Percentiles rank a stretch among this genome's conserved stretches.
Conservation (phyloP, 441 rosid genomes). For the Croton setiger region DNA sequence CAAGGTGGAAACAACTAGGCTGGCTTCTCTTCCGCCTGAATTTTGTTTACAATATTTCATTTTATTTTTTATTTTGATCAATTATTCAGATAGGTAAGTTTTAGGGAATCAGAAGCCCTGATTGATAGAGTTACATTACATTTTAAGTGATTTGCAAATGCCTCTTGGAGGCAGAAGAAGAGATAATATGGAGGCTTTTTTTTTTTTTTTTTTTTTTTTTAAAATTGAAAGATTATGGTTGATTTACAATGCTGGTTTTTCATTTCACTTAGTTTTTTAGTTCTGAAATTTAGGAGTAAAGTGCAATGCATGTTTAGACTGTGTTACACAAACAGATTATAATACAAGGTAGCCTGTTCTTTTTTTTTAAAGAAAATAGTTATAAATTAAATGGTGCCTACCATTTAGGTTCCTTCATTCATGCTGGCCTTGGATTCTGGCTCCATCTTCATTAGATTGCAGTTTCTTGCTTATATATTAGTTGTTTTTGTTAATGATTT, state of each 20-base stretch:
- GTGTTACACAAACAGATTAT: too few species aligned
- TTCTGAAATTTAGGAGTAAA: too few species aligned
- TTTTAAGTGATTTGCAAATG: neutral
- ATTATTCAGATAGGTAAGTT: slow-evolving; percentile 6
- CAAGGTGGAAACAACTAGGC: slow-evolving; percentile 20
- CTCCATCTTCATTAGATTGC: too few species aligned
- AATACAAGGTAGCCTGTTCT: too few species aligned
- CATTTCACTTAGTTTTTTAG: too few species aligned
- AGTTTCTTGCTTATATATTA: too few species aligned
- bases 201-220: neutral
- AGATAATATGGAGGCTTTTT: neutral
- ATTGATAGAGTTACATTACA: slow-evolving; percentile 1
- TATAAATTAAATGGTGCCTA: too few species aligned
- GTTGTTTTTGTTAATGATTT: too few species aligned
- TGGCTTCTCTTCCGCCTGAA: slow-evolving; percentile 2
- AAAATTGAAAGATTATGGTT: neutral
- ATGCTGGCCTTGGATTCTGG: too few species aligned
- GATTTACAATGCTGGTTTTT: neutral
- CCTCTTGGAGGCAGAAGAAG: neutral
- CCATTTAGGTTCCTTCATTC: too few species aligned
- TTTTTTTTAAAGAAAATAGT: too few species aligned
- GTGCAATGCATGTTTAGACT: too few species aligned
- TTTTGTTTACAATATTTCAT: neutral
- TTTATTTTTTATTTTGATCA: neutral
- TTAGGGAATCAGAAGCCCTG: slow-evolving; percentile 7